Evolutionary conservation across 305 asterid genomes (phyloP).

Genomic region (Stenogyne calaminthoides): DNA sequence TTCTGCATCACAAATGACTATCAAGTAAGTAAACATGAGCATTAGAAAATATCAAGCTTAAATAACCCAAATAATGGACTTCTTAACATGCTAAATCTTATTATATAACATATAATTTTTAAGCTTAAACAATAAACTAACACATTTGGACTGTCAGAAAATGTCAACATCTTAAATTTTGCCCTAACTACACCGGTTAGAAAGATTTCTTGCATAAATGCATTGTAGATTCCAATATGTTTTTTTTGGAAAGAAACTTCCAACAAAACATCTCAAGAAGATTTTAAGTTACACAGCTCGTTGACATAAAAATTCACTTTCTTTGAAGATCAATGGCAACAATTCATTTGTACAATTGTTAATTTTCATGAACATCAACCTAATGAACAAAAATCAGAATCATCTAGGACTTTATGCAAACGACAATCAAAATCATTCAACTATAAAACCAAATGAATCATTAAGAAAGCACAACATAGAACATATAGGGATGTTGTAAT

Average conservation of each 20-base stretch:
- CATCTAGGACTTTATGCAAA: slow-evolving; percentile 5
- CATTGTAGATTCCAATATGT: slow-evolving; percentile 12
- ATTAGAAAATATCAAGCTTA: slow-evolving; percentile 26
- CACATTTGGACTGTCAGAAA: neutral
- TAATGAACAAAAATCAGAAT: neutral
- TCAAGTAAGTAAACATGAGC: slow-evolving; percentile 39
- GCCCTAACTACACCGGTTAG: slow-evolving; percentile 9
- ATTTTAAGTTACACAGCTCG: neutral
- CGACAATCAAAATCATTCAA: slow-evolving; percentile 2
- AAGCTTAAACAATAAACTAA: neutral
- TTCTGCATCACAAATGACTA: slow-evolving; percentile 59
- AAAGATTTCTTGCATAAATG: neutral
- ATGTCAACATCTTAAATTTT: neutral
- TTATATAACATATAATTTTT: neutral
- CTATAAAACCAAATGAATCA: neutral
- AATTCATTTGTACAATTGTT: slow-evolving; percentile 12
- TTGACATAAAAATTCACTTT: slow-evolving; percentile 11
- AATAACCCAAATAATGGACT: neutral
- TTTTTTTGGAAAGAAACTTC: slow-evolving; percentile 2
- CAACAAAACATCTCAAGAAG: slow-evolving; percentile 8
- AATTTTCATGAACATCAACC: slow-evolving; percentile 4
- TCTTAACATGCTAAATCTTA: neutral
- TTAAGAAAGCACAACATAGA: neutral
- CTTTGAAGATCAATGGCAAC: neutral
- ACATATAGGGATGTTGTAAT: neutral